A percentile compares a stretch with the other conserved stretches of the same genome.
These are phyloP conservation scores for Penicillium soppii DNA, from an alignment of 495 filamentous ascomycete species.

Conservation along the genomic window DNA sequence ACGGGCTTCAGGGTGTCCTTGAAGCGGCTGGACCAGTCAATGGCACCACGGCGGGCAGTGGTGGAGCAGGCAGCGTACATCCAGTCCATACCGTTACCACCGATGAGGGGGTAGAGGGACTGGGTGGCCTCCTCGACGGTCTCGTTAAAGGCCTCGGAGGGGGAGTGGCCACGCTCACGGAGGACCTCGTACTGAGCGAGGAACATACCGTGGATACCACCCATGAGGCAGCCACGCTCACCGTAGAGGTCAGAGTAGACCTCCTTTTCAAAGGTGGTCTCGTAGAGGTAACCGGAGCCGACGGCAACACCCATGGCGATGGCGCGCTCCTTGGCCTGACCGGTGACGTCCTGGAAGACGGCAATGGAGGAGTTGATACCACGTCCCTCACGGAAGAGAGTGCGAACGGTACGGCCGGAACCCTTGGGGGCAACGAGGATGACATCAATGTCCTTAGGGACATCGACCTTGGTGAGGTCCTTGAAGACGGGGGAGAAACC, in stretches of 20 bases:
- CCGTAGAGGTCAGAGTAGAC: constrained; percentile 99
- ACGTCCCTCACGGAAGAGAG: constrained; percentile 95
- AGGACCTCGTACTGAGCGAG: constrained; percentile 99
- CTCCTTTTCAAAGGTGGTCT: constrained; percentile 99
- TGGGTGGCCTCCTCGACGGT: constrained; percentile 99
- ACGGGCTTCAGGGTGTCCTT: constrained; percentile 96
- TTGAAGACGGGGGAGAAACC: constrained; percentile 99
- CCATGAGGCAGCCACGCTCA: constrained; percentile 99
- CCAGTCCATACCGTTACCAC: constrained; percentile 98
- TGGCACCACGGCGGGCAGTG: constrained; percentile 95
- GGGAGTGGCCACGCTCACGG: constrained; percentile 94
- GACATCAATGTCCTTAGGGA: constrained; percentile 92
- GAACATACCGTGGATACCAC: constrained; percentile 99
- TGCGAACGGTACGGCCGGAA: constrained; percentile 95
- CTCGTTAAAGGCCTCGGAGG: constrained; percentile 99
- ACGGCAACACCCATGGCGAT: constrained; percentile 95
- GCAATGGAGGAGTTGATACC: constrained; percentile 99
- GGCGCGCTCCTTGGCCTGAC: constrained; percentile 97
- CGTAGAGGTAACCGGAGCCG: constrained; percentile 96
- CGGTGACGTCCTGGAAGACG: constrained; percentile 97
- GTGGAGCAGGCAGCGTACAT: constrained; percentile 99
- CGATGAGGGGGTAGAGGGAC: constrained; percentile 95
- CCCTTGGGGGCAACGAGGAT: constrained; percentile 99
- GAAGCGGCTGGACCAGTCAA: constrained; percentile 95
- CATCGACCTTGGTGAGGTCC: constrained; percentile 97